Evolutionary conservation across 495 filamentous ascomycete genomes (phyloP), one percentile per base, ranked within the genome.

Genomic region (Venustampulla echinocandica): DNA sequence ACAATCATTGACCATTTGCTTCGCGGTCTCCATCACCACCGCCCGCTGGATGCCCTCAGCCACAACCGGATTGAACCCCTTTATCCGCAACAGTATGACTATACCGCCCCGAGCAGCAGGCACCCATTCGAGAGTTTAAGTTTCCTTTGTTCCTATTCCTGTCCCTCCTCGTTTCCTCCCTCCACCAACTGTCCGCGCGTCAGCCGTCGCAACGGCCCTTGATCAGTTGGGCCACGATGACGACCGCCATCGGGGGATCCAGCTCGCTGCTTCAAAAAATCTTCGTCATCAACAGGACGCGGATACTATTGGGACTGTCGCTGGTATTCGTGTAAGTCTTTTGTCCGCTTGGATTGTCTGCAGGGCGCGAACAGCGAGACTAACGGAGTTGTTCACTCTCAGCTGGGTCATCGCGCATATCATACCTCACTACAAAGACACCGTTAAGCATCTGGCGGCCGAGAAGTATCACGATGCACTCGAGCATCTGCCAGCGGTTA

Each of bases 351-450:
- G 13, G n/a, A 6, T 4, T 13, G 21, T 10, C 24, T 18, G 32
- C 15, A 14, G 40, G 10, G 40, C 23, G 25, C 15, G 10, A 10
- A 14, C 27, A 10, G 14, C 20, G 39, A 48, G 33, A 41, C 24
- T 41, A 21, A 42, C 27, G 23, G n/a, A 4, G 18, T 14, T 13
- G n/a, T 9, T 17, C 10, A 5, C 9, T 21, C 22, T 23, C 17
- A 71, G 68, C 40, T 71, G 69, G 69, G 61, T 55, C 46, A 55
- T 68, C 18, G 67, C 67, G 14, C 56, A 52, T 24, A 23, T 70
- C 14, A 38, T 70, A 6, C 65, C 69, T 9, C 58, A 56, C 13
- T 70, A 70, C 57, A 58, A 61, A 32, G 58, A 63, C 20, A 57
- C 54, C 13, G 60, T 70, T 34, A 49, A 60, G 46, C 59, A 54